Conservation (phyloP, 768 basidiomycete species). For the Leccinum boreale region DNA sequence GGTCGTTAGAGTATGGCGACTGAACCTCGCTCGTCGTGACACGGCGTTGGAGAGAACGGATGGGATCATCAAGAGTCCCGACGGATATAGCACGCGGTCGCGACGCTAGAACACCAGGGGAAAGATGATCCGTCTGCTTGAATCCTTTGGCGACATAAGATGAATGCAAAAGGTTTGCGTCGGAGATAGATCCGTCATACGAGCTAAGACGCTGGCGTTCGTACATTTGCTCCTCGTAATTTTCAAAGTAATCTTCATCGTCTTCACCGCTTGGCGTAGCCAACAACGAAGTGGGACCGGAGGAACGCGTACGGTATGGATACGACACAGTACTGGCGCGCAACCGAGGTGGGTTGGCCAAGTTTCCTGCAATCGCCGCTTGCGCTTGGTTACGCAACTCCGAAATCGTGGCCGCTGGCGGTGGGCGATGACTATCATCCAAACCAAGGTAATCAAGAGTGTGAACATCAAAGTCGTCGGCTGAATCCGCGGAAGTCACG, state of each 20-base stretch:
- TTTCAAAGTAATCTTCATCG: conserved; percentile 74
- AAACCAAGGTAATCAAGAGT: conserved; percentile 96
- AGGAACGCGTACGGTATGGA: conserved; percentile 74
- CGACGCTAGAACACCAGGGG: conserved; percentile 37
- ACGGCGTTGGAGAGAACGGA: conserved; percentile 66
- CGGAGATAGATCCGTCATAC: conserved; percentile 55
- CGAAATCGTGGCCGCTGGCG: conserved; percentile 84
- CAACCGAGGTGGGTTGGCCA: conserved; percentile 74
- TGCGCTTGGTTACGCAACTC: conserved; percentile 89
- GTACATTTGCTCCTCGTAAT: conserved; percentile 44
- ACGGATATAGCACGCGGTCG: conserved; percentile 86
- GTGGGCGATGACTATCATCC: conserved; percentile 69
- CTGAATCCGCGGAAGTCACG: conserved; percentile 72
- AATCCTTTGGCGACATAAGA: conserved; percentile 70
- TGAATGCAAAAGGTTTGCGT: conserved; percentile 51
- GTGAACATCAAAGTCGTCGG: conserved; percentile 88
- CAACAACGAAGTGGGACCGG: conserved; percentile 57
- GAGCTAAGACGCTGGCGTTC: conserved; percentile 58
- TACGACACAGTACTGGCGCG: conserved; percentile 92
- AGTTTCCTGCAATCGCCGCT: conserved; percentile 81
- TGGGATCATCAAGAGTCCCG: conserved; percentile 80
- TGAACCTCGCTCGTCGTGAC: conserved; percentile 56
- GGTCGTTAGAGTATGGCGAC: conserved; percentile 53
- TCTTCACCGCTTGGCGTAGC: conserved; percentile 62
- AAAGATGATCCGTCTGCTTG: conserved; percentile 69